phyloP scores from a whole-genome alignment of 169 alveolate genomes.

The Cryptosporidium xiaoi region DNA sequence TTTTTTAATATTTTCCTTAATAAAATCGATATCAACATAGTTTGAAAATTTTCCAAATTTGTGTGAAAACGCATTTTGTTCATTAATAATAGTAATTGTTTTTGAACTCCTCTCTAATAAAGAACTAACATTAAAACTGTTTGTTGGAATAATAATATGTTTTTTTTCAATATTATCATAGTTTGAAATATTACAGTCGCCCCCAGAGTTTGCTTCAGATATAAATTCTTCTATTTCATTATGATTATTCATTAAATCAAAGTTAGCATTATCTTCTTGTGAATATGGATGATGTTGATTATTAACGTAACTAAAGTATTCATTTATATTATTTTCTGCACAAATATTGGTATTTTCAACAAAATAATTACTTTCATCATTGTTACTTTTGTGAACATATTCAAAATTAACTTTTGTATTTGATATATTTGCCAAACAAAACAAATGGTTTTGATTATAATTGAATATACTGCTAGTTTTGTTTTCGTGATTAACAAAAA shows the following conservation, averaged over 20 bases:
- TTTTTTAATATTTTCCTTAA: background rate
- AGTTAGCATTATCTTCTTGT: too few relatives aligned
- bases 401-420: constrained; percentile 18
- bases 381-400: background rate
- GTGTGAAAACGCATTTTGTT: background rate
- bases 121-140: background rate
- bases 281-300: too few relatives aligned
- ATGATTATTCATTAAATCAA: constrained; percentile 6
- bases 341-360: background rate
- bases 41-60: constrained; percentile 17
- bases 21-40: constrained; percentile 22
- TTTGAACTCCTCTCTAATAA: constrained; percentile 48
- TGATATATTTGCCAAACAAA: constrained; percentile 55
- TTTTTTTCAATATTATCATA: background rate
- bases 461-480: constrained; percentile 37
- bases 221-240: constrained; percentile 6
- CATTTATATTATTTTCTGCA: background rate
- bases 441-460: constrained; percentile 27
- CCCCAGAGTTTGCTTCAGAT: background rate
- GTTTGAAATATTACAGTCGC: background rate
- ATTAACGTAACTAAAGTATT: too few relatives aligned
- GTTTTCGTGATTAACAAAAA: constrained; percentile 18
- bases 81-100: constrained; percentile 19
- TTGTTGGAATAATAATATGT: constrained; percentile 7
- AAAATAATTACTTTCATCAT: background rate